Percentiles rank a stretch among this genome's conserved stretches.
phyloP scores from a whole-genome alignment of 176 grass and related monocot species.

The Dendrocalamus sinicus region DNA sequence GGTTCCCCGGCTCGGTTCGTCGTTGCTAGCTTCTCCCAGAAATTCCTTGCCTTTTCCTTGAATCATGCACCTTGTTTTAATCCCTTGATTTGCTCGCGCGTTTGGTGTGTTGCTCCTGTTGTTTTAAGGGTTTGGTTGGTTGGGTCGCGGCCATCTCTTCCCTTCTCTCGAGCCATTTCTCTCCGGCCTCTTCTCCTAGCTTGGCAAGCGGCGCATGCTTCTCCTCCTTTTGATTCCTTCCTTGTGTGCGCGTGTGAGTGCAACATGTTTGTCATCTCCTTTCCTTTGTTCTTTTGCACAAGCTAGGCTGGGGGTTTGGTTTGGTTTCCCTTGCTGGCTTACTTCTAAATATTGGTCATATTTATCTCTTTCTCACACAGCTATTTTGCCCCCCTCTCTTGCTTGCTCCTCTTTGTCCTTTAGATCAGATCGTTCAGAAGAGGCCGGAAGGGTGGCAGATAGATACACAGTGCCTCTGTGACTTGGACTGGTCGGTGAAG shows the following conservation, averaged over 20 bases:
- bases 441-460: slow-evolving; percentile 36
- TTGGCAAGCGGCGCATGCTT: slow-evolving; percentile 33
- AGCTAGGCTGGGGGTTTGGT: not conserved
- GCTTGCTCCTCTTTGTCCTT: slow-evolving; percentile 42
- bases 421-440: slow-evolving; percentile 46
- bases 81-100: not conserved
- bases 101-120: slow-evolving; percentile 37
- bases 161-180: slow-evolving; percentile 25
- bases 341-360: slow-evolving; percentile 33
- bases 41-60: slow-evolving; percentile 2
- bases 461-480: slow-evolving; percentile 28
- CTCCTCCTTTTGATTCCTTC: slow-evolving; percentile 15
- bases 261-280: slow-evolving; percentile 54
- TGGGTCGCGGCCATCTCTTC: not conserved
- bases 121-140: slow-evolving; percentile 35
- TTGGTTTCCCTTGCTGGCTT: not conserved
- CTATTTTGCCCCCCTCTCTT: not conserved
- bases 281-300: slow-evolving; percentile 56
- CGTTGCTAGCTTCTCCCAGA: not conserved
- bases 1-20: slow-evolving; percentile 9
- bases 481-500: slow-evolving; percentile 38
- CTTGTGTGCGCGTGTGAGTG: slow-evolving; percentile 47
- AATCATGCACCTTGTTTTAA: slow-evolving; percentile 36
- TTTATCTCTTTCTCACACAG: slow-evolving; percentile 42
- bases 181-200: slow-evolving; percentile 36